Evolutionary conservation across 805 yeast genomes (phyloP), one percentile per base, ranked within the genome.

Genomic region (Scheffersomyces spartinae): DNA sequence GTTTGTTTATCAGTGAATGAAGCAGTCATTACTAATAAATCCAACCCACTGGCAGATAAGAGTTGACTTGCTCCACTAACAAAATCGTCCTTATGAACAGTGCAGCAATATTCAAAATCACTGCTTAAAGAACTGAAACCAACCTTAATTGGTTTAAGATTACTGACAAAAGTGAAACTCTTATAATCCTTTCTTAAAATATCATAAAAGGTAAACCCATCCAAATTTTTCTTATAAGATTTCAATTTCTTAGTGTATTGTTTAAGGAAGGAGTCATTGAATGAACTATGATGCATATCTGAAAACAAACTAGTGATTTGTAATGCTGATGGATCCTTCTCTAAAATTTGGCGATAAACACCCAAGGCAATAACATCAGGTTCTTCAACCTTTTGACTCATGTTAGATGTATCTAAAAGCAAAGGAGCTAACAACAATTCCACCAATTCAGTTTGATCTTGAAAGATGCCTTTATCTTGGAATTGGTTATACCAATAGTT

Each of bases 151-250:
- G 23, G 9, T 6, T 41, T 42, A 4, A 44, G 44, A 7, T 41
- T 38, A n/a, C 33, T 29, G 3, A 25, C 33, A 26, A 61, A 60
- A 4, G 43, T 49, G 55, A 78, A 85, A 40, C 71, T 72, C 45
- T 88, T 88, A 51, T 81, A 88, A 45, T 88, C 98, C 47, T 85
- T 86, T 23, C 75, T 57, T 20, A 91, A 54, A 5, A 91, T 49
- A 26, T 84, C 93, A 4, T 38, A 38, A 4, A 73, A 47, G 1
- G 68, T 40, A 18, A 91, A 57, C 0, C 83, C 85, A 3, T 48
- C 45, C 18, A 86, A 55, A 40, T 82, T 70, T 29, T 64, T 64
- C 45, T 84, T 86, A 11, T 74, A 72, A 3, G 39, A 34, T 34
- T 60, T 60, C 29, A 59, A 38, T 18, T 27, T 30, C 19, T 40